These are phyloP conservation scores for Lachnellula subtilissima DNA, from an alignment of 2,329 filamentous ascomycete genomes.

Conservation along the genomic window DNA sequence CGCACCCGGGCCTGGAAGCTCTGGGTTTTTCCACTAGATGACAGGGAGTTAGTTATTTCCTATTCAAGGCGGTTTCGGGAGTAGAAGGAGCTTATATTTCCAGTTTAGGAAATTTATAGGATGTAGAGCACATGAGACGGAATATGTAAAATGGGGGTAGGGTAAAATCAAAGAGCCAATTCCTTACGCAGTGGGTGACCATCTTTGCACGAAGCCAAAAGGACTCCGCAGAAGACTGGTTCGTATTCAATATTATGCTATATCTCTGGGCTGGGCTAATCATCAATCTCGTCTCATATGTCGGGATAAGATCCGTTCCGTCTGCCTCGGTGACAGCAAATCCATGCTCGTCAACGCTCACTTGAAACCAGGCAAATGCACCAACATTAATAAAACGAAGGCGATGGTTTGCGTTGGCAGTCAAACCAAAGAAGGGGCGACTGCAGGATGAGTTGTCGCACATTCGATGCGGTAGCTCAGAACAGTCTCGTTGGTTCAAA, in stretches of 20 bases:
- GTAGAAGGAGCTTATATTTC: too few relatives aligned
- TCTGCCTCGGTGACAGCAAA: conserved; percentile 66
- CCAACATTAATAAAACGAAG: conserved; percentile 66
- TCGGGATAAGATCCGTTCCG: conserved; percentile 59
- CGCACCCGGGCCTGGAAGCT: conserved; percentile 38
- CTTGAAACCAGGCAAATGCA: conserved; percentile 67
- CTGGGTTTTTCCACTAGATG: conserved; percentile 44
- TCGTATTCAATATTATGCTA: conserved; percentile 59
- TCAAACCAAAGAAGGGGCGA: conserved; percentile 41
- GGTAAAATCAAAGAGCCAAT: too few relatives aligned
- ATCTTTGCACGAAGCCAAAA: conserved; percentile 64
- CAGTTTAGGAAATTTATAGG: too few relatives aligned
- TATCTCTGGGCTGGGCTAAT: conserved; percentile 68
- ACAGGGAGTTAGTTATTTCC: too few relatives aligned
- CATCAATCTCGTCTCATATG: conserved; percentile 55
- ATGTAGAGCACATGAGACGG: too few relatives aligned
- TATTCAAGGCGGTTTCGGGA: too few relatives aligned
- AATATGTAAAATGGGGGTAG: too few relatives aligned
- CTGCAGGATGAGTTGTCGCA: conserved; percentile 41
- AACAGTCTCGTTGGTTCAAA: conserved; percentile 38
- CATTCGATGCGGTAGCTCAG: conserved; percentile 31
- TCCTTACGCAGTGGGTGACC: conserved; percentile 45
- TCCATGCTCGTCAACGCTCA: conserved; percentile 63
- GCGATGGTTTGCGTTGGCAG: conserved; percentile 55
- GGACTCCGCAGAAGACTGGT: conserved; percentile 46